Base-by-base conservation (phyloP, 495 filamentous ascomycete genomes). In the Hyaloscypha bicolor region DNA sequence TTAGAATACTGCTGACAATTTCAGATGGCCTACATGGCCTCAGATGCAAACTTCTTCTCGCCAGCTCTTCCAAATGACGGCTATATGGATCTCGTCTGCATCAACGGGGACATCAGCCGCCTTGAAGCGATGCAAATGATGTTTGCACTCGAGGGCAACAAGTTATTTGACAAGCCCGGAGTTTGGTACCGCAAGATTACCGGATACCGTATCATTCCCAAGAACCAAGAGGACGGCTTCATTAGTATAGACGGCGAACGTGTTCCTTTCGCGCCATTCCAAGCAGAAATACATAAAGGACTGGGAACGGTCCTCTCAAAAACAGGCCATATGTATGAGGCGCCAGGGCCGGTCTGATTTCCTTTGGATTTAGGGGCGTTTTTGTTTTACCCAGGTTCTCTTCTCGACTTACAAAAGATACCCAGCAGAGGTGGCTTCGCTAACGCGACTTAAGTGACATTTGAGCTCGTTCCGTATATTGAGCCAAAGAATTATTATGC, bases 201-300 rank as follows among this genome's bases (percentile, higher is more conserved):
- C 35, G 94, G 88, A 0, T 99, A 93, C 74, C 85, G 95, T 39
- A 87, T 99, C 67, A 86, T 90, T 0, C 95, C 95, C 0, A 89
- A 87, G 25, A 79, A 85, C 59, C 80, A 87, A 79, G 67, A 82
- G 80, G 81, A 84, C 56, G 93, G 95, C 5, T 95, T 92, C 77
- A 94, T 99, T 76, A 94, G 93, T 74, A 92, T 99, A 71, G 95
- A 99, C 71, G 95, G 95, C 31, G 95, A 99, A 77, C 81, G 86
- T 29, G 80, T 96, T 12, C 91, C 92, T 1, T 97, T 94, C 71
- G 88, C 89, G 64, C 89, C 91, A 0, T 94, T 97, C 76, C 95
- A 99, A 79, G 92, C 87, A 9, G 95, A 99, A 79, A 79, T 97
- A 16, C 92, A 97, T 78, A 82, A 84, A 56, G 92, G 93, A 0